Base-by-base conservation (phyloP, 345 rosid species). In the Ceriops tagal region DNA sequence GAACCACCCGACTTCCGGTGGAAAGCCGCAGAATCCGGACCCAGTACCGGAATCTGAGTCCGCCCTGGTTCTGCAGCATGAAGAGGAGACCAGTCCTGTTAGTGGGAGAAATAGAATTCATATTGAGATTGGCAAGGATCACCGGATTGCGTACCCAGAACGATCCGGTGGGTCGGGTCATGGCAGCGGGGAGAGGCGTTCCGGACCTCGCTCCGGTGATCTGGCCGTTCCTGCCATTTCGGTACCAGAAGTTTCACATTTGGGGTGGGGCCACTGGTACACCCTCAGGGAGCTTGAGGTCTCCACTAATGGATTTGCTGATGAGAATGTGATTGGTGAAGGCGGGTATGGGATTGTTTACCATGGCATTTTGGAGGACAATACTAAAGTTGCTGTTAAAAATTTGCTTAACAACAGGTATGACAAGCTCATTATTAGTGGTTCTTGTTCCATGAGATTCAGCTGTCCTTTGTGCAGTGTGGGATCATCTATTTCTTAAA, bases 191-290 rank as follows among this genome's bases (percentile, higher is more conserved):
- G 83, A 76, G 74, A 56, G 64, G 52, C 73, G 80, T 67, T 82
- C 88, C 7, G 72, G 79, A 13, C 70, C 64, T 8, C 61, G 79
- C 9, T 66, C 79, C 8, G 86, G 88, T 61, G 96, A 87, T 66
- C 91, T 80, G 73, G 61, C 24, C 15, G 74, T 81, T 39, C 65
- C 67, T 57, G 72, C 53, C 19, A 63, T 78, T 58, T 63, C 81
- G n/a, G 89, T 75, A 73, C 96, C 95, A 43, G 98, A 91, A 72
- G 98, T 93, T 71, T 91, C 97, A 49, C 98, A 93, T 85, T 80
- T 93, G 76, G 98, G 96, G 4, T 93, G 98, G 98, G 98, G 98
- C 0, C 98, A 88, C 73, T 93, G 98, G 97, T 93, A 89, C 59
- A 93, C 92, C 22, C 71, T 93, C 49, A 88, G 96, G 74, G 98